Percentiles rank a stretch among this genome's conserved stretches.
phyloP scores from a whole-genome alignment of 495 filamentous ascomycete species.

The Pyrenula aspistea region DNA sequence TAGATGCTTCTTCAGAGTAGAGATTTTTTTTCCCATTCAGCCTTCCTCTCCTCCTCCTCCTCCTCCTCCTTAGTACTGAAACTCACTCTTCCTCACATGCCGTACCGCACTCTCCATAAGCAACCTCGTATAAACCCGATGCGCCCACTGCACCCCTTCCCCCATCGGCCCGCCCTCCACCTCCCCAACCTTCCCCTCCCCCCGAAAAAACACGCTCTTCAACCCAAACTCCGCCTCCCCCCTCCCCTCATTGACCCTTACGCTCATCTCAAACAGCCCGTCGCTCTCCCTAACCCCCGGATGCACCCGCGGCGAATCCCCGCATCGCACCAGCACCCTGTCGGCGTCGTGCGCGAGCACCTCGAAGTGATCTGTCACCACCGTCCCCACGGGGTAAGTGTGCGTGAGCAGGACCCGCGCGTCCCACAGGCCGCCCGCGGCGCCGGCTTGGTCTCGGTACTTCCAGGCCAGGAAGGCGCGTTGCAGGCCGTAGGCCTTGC shows the following conservation, averaged over 20 bases:
- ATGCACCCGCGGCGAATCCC: conserved; percentile 44
- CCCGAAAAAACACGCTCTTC: conserved; percentile 55
- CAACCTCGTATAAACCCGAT: conserved; percentile 53
- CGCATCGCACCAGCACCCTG: conserved; percentile 51
- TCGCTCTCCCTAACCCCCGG: conserved; percentile 47
- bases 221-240: conserved; percentile 51
- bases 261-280: conserved; percentile 59
- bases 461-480: conserved; percentile 48
- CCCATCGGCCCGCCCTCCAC: conserved; percentile 39
- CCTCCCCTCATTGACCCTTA: conserved; percentile 44
- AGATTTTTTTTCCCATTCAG: too few relatives aligned
- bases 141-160: conserved; percentile 39
- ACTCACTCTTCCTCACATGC: conserved; percentile 11
- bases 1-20: too few relatives aligned
- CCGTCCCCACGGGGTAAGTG: conserved; percentile 48
- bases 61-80: too few relatives aligned
- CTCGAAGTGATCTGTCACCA: conserved; percentile 68
- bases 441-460: conserved; percentile 48
- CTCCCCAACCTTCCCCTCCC: conserved; percentile 20
- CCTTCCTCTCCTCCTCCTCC: too few relatives aligned
- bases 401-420: conserved; percentile 36
- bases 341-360: conserved; percentile 53
- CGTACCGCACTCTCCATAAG: conserved; percentile 43
- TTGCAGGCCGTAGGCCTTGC: conserved; percentile 53
- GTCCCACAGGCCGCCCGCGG: conserved; percentile 52